Evolutionary conservation across 129 eudicot genomes (phyloP), one percentile per base, ranked within the genome.

Genomic region (Flaveria linearis): DNA sequence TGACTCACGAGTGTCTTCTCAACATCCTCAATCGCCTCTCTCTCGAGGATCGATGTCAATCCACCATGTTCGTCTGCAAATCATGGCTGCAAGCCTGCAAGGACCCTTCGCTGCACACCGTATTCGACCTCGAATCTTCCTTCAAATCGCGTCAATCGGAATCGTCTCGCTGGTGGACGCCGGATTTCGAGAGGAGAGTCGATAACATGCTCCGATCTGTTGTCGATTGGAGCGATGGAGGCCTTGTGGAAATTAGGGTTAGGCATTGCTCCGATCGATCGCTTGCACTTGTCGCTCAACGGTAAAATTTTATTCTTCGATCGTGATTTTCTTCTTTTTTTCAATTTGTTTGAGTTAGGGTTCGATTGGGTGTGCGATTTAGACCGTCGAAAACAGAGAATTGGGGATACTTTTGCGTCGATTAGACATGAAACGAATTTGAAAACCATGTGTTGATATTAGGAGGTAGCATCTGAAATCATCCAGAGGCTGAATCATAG

Each of bases 21-120:
- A 89, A 84, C 90, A 87, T 94, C 80, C 85, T 94, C 72, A 75
- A 82, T 16, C 93, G 96, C 8, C 97, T 94, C 77, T 69, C 89
- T 12, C 22, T 78, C 9, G 91, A 89, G 47, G 88, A 94, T 23
- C 81, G 92, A 86, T 91, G 96, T 93, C 82, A 71, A 18, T 83
- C 87, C 0, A 51, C 88, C 39, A 87, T 89, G 94, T 52, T 84
- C 45, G 99, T 87, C 65, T 94, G 99, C 94, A 87, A 89, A 46
- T 81, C 93, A 39, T 94, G 99, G 99, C 85, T 84, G 1, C 74
- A 83, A 5, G 92, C 96, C 70, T 79, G 87, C 74, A 76, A 43
- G 66, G 99, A 94, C n/a, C 88, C 99, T 12, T 87, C 76, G 61
- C 97, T 94, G 72, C 83, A 91, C 83, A 65, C 89, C 71, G 82